Percentiles rank a stretch among this genome's conserved stretches.
phyloP scores from a whole-genome alignment of 139 green algal species.

The Tetraselmis chui region DNA sequence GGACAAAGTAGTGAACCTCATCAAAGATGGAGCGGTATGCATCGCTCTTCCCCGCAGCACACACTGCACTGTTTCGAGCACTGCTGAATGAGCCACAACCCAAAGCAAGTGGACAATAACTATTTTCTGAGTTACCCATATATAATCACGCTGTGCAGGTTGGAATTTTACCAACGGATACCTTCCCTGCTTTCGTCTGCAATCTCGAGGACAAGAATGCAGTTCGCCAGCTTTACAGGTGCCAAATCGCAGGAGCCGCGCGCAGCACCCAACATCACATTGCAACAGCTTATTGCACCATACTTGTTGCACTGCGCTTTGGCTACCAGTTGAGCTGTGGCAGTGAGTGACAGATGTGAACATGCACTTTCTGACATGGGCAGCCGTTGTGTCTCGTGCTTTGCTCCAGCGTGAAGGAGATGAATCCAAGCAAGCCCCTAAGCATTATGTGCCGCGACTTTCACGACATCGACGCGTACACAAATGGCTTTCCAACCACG shows the following conservation, averaged over 20 bases:
- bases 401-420: slow-evolving; percentile 52
- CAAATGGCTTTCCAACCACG: slow-evolving; percentile 59
- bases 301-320: no score
- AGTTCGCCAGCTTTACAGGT: slow-evolving; percentile 54
- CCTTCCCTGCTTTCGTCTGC: slow-evolving; percentile 72
- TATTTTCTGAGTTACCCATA: background rate
- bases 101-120: background rate
- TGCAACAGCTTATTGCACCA: no score
- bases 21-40: slow-evolving; percentile 48
- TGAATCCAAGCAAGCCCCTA: slow-evolving; percentile 63
- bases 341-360: no score
- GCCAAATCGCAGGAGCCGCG: background rate
- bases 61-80: background rate
- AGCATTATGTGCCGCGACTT: slow-evolving; percentile 59
- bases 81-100: background rate
- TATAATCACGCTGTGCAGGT: slow-evolving; percentile 28
- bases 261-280: no score
- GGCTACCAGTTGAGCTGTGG: no score
- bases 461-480: slow-evolving; percentile 41
- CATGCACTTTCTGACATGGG: no score
- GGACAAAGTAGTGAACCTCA: slow-evolving; percentile 38
- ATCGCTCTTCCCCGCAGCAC: background rate
- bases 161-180: slow-evolving; percentile 84
- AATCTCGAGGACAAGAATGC: slow-evolving; percentile 60
- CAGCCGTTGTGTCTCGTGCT: no score